Evolutionary conservation across 345 rosid genomes (phyloP), one percentile per base, ranked within the genome.

Genomic region (Eucalyptus curtisii): DNA sequence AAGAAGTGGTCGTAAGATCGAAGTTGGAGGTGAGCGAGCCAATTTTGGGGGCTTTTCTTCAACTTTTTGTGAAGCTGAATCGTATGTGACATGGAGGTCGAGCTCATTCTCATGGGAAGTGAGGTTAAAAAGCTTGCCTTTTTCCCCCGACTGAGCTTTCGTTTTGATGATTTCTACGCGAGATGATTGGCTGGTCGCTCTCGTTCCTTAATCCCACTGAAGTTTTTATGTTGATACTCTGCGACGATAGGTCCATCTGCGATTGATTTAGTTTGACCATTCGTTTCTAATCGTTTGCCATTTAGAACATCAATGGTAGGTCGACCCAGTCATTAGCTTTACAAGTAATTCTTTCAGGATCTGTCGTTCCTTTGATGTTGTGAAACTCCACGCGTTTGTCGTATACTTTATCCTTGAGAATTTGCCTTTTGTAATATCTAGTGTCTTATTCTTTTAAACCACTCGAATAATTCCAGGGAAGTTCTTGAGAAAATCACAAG

Each of bases 91-190:
- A 90, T 57, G 80, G 64, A 61, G 64, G 86, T 48, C 86, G 19
- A 19, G 8, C 47, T 76, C 82, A 20, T 76, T 76, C 27, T 40
- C 25, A 33, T 37, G 13, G 82, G 45, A 76, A 24, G 49, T 85
- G 24, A 8, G 84, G 91, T 86, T 88, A 79, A 76, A 89, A 89
- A 55, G 57, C 86, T 15, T 47, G 40, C 64, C 87, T 37, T 42
- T 53, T 48, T 86, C 81, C 20, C 40, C 33, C 88, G 68, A 90
- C 94, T 87, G 89, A 92, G 90, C 94, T 92, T 89, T 94, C 94
- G 66, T 49, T 88, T 91, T 88, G 94, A 94, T 93, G 90, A 91
- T 93, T 90, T 91, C 92, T 31, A 92, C 13, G 92, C 88, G 24
- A 52, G 42, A 88, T 80, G 45, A 49, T 53, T 87, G 44, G 25